Base-by-base conservation (phyloP, 1,139 yeast species). In the Yamadazyma atmosphaerica region DNA sequence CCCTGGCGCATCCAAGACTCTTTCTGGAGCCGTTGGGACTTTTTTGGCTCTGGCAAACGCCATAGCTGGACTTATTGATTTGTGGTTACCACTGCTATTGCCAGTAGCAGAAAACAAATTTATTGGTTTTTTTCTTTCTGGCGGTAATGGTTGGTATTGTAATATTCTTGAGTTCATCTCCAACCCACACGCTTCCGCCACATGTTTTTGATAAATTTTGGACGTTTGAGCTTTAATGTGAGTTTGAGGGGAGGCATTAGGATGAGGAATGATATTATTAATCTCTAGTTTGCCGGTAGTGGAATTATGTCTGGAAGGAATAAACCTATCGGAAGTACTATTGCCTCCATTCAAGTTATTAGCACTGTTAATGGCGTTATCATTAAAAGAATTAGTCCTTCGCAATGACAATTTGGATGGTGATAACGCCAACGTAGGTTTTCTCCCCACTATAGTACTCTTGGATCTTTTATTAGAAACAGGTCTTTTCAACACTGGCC, bases 1-100 rank as follows among this genome's bases (percentile, higher is more conserved):
- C 0, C 96, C 97, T 0, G 98, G 99, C 0, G 98, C 98, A 64
- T 92, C 99, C 34, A 92, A 72, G 1, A 92, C 96, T 49, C 96
- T 76, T 51, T 88, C 96, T 1, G 98, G 98, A 12, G 89, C 88
- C 0, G 88, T 80, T 11, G 95, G 89, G 32, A 92, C 77, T 51
- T 83, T 85, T 49, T 95, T 72, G 34, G 77, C 72, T 44, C 81
- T 67, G 1, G 83, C 82, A 38, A 69, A 64, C 3, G 77, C 80
- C 10, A 63, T 59, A 1, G 78, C 72, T 0, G 82, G 80, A 39
- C 74, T 68, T 39, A 60, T 49, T 15, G 54, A 47, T 32, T 34
- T 40, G 13, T 50, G 47, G n/a, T n/a, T n/a, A 1, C 52, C 50
- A 37, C 33, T 52, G 51, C 24, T 17, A 28, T 32, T 35, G 12